These are phyloP conservation scores for Sabuloglossum arenarium DNA, from an alignment of 495 filamentous ascomycete species.

Conservation along the genomic window DNA sequence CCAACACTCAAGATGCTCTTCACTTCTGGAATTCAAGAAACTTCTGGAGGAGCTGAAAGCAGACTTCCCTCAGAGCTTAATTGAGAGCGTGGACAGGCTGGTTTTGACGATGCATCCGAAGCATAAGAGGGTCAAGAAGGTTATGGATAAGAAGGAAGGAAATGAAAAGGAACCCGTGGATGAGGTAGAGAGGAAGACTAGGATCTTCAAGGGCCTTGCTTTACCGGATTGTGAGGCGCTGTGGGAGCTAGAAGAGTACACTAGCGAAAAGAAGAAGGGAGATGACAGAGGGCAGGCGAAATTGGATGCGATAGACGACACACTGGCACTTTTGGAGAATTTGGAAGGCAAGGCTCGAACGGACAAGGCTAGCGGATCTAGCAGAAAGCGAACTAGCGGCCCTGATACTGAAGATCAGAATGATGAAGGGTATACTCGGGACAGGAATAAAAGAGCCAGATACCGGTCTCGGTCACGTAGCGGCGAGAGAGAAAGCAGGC, in stretches of 20 bases:
- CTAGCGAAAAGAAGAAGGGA: conserved; percentile 5
- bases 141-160: conserved; percentile 20
- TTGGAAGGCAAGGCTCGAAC: conserved; percentile 48
- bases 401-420: conserved; percentile 40
- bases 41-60: conserved; percentile 53
- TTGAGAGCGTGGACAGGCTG: conserved; percentile 78
- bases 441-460: conserved; percentile 24
- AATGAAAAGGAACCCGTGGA: conserved; percentile 23
- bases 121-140: conserved; percentile 32
- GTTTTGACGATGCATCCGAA: conserved; percentile 81
- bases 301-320: conserved; percentile 68
- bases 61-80: conserved; percentile 74
- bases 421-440: conserved; percentile 24
- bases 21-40: conserved; percentile 46
- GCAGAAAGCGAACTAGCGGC: conserved; percentile 51
- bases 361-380: conserved; percentile 18
- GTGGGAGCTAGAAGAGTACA: conserved; percentile 30
- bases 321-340: conserved; percentile 73
- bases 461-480: conserved; percentile 34
- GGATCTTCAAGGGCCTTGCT: conserved; percentile 73
- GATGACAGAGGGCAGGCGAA: conserved; percentile 15
- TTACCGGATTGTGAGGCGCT: conserved; percentile 58
- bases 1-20: conserved; percentile 57
- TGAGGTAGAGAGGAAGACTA: conserved; percentile 38
- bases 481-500: conserved; percentile 20